Base-by-base conservation (phyloP, 73 alveolate species). In the Paramecium sonneborni region DNA sequence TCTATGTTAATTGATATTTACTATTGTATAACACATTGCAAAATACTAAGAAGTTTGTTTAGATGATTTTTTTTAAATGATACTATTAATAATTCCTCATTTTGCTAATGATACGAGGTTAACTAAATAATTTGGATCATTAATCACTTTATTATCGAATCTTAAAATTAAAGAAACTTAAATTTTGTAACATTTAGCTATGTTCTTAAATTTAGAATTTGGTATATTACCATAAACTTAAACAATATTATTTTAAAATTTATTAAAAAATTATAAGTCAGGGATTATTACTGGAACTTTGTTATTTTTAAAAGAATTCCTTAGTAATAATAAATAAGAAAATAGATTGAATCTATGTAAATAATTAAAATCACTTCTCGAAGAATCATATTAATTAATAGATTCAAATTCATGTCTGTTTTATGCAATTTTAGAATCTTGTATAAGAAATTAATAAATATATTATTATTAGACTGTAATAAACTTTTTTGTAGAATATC, bases 321-420 rank as follows among this genome's bases (percentile, higher is more conserved):
- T 11, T 2, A 72, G 58, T 35, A 35, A 72, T 3, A 30, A 72
- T 12, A 72, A 20, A 15, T 37, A 32, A 35, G 86, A 72, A 37
- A 72, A 72, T 20, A 72, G 86, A 14, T 72, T 21, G 18, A 35
- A 72, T 34, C 35, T 72, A 37, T 34, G 58, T 35, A 72, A 37
- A 72, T n/a, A 72, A 72, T 72, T 72, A 14, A 72, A 38, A 72
- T 72, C 86, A 12, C 44, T 72, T 12, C 57, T 72, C 15, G 57
- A 72, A 35, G 86, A 72, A 37, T 72, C 58, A 10, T 72, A 72
- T 72, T 72, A 32, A 35, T 35, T 35, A 72, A 11, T 72, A 32
- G 55, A 72, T 35, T 34, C 38, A 72, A 72, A 72, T 72, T 38
- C 52, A n/a, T 7, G 30, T 15, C 35, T 41, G 15, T 38, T 72